Evolutionary conservation across 768 basidiomycete species (phyloP), one percentile per base, ranked within the genome.

Genomic region (Xerocomellus dryophilus): DNA sequence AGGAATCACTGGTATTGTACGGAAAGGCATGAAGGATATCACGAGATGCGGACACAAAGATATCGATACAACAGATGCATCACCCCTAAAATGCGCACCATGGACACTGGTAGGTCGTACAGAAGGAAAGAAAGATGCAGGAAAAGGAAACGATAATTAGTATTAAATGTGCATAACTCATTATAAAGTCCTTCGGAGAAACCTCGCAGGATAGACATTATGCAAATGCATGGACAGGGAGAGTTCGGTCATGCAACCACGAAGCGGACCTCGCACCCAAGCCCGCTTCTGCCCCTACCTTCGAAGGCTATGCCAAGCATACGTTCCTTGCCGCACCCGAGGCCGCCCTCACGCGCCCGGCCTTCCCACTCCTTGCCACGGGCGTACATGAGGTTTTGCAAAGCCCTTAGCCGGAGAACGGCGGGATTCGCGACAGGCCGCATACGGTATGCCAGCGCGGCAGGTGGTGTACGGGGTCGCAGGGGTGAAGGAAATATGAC

Each of bases 351-450:
- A 23, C 74, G 69, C 39, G 71, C 76, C 12, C 74, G 70, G 4
- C 78, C 79, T 58, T 79, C 79, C 77, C 78, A 80, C 54, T 67
- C 61, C 58, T 72, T 65, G n/a, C 73, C 78, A 4, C 71, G 69
- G 56, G 71, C 70, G 60, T 62, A 74, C 64, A 80, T 73, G 9
- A 79, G 66, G 60, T 85, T 85, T 61, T 81, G 78, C 62, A 85
- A 67, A n/a, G 86, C 86, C 64, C 75, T 76, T 39, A 87, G 63
- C 4, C 84, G 73, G 47, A 87, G 72, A 55, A 79, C 74, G 41
- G 80, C 74, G 7, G 84, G 84, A 60, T 88, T 88, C 49, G 79
- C 72, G 6, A 86, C 76, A 3, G 79, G 80, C 8, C 86, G 75
- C 59, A 81, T 72, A 27, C 85, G 77, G 59, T 78, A 76, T 6